Evolutionary conservation across 768 basidiomycete species (phyloP).

Genomic region (Russula olivacea): DNA sequence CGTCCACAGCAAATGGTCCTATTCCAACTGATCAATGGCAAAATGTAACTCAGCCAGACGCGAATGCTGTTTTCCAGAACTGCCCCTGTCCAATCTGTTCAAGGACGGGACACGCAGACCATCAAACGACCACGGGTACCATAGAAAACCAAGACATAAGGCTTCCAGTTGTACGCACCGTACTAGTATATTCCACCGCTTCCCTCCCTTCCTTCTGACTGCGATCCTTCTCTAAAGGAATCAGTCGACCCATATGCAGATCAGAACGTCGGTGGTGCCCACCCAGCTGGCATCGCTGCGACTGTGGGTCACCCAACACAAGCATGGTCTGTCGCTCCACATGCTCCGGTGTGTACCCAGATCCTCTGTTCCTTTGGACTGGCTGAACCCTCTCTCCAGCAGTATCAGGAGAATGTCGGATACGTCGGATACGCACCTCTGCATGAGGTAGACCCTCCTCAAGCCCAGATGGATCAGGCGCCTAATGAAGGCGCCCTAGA

Average conservation of each 20-base stretch:
- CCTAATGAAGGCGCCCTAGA: not conserved
- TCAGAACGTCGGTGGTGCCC: not conserved
- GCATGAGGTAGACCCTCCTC: not conserved
- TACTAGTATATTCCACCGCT: not conserved
- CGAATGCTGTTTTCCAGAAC: not conserved
- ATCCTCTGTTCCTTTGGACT: not conserved
- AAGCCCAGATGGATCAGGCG: not conserved
- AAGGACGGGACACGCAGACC: too few relatives aligned
- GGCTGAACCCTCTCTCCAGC: not conserved
- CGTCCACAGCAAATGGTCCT: not conserved
- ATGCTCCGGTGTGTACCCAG: not conserved
- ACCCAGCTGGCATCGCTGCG: not conserved
- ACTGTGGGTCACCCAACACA: not conserved
- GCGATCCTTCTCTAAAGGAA: not conserved
- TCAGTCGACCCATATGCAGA: not conserved
- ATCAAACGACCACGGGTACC: too few relatives aligned
- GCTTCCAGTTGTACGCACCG: not conserved
- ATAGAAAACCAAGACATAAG: not conserved
- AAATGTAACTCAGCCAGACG: not conserved
- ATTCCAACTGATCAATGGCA: not conserved
- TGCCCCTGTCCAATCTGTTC: not conserved
- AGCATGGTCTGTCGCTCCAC: not conserved
- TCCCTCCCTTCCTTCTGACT: not conserved
- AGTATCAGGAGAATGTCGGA: not conserved
- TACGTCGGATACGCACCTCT: not conserved